phyloP scores from a whole-genome alignment of 768 basidiomycete genomes.

The Mycena sanguinolenta region DNA sequence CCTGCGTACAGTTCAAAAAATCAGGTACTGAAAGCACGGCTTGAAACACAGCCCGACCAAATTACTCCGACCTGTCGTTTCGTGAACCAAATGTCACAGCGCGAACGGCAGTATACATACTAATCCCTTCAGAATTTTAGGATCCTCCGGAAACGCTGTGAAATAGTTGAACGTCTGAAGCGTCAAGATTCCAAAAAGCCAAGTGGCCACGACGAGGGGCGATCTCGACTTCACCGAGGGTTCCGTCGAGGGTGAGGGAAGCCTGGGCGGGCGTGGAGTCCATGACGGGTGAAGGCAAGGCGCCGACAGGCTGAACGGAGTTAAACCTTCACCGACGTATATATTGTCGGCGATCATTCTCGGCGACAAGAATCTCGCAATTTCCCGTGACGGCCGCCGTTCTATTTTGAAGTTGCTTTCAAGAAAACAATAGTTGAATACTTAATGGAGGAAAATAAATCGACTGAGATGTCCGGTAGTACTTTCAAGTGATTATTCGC shows the following conservation, averaged over 20 bases:
- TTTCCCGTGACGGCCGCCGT: too few relatives aligned
- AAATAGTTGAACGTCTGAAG: background rate
- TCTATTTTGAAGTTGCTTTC: too few relatives aligned
- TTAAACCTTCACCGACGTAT: too few relatives aligned
- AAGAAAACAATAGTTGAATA: too few relatives aligned
- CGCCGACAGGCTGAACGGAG: too few relatives aligned
- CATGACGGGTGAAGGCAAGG: background rate
- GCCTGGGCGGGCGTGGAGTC: background rate
- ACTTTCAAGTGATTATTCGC: too few relatives aligned
- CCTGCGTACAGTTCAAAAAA: background rate
- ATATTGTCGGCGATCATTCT: too few relatives aligned
- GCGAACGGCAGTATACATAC: background rate
- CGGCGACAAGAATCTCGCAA: too few relatives aligned
- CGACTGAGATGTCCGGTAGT: too few relatives aligned
- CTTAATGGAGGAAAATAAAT: too few relatives aligned
- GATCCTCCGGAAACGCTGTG: background rate
- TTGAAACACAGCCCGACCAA: background rate
- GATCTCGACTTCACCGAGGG: background rate
- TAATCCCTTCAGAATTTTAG: background rate
- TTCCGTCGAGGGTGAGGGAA: background rate
- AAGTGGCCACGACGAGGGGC: background rate
- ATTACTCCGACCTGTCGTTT: background rate
- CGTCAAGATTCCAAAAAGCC: background rate
- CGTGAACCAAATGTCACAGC: background rate
- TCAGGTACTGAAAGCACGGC: too few relatives aligned